Conservation (phyloP, 306 rosid genomes). For the Pachyrhizus erosus region DNA sequence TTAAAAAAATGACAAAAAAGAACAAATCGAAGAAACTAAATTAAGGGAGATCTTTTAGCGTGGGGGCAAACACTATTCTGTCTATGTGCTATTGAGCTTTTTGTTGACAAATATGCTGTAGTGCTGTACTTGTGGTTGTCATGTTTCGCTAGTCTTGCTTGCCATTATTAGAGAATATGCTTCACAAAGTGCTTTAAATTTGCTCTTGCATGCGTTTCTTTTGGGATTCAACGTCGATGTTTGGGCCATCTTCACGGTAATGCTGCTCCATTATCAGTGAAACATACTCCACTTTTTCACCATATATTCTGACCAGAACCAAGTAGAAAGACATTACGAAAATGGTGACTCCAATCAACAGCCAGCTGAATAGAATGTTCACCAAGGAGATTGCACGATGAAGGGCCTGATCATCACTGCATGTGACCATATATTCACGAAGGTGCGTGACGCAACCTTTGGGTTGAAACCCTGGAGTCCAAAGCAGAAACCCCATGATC, state of each 20-base stretch:
- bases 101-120: too few species aligned
- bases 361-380: constrained; percentile 75
- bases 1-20: background rate
- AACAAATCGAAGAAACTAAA: background rate
- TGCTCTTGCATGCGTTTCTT: constrained; percentile 34
- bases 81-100: background rate
- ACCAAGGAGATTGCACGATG: constrained; percentile 69
- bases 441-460: constrained; percentile 68
- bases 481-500: constrained; percentile 70
- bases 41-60: background rate
- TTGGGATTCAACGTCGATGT: constrained; percentile 27
- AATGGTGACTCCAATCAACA: constrained; percentile 52
- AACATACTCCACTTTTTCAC: constrained; percentile 52
- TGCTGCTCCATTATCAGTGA: constrained; percentile 43
- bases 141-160: too few species aligned
- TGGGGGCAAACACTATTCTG: too few species aligned
- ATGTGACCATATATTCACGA: constrained; percentile 54
- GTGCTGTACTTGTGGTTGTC: background rate
- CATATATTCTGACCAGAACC: constrained; percentile 49
- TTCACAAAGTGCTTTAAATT: background rate
- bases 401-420: constrained; percentile 56
- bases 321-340: constrained; percentile 59
- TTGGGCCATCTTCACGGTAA: constrained; percentile 36
- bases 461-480: constrained; percentile 57
- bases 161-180: too few species aligned